These are phyloP conservation scores for Stagonosporopsis tanaceti DNA, from an alignment of 2,329 filamentous ascomycete genomes.

Conservation along the genomic window DNA sequence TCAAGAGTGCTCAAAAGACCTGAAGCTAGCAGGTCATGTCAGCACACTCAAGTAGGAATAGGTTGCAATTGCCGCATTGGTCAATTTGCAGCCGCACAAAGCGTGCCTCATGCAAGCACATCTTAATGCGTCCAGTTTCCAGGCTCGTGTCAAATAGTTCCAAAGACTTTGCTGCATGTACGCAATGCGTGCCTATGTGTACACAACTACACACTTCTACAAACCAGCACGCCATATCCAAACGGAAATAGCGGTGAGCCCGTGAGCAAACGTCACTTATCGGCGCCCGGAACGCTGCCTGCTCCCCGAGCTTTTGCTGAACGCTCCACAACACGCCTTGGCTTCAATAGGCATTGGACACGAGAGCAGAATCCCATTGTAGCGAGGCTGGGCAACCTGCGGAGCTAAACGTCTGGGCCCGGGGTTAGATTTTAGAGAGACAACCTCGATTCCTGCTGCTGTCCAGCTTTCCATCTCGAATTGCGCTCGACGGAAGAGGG, in stretches of 20 bases:
- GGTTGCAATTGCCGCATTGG: not conserved
- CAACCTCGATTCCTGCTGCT: slow-evolving; percentile 13
- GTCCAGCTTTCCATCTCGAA: slow-evolving; percentile 10
- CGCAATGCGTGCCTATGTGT: not conserved
- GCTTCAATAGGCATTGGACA: slow-evolving; percentile 28
- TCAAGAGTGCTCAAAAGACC: not conserved
- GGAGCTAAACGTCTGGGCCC: slow-evolving; percentile 28
- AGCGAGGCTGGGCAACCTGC: slow-evolving; percentile 30
- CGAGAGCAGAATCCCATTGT: slow-evolving; percentile 15
- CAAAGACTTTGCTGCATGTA: not conserved
- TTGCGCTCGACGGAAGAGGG: slow-evolving; percentile 13
- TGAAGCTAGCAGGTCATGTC: slow-evolving; percentile 6
- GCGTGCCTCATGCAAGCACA: slow-evolving; percentile 7
- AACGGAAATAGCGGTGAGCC: slow-evolving; percentile 36
- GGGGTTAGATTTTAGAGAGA: slow-evolving; percentile 9
- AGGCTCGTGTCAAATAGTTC: not conserved
- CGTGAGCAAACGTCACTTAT: slow-evolving; percentile 17
- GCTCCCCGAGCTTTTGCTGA: slow-evolving; percentile 8
- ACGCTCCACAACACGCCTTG: slow-evolving; percentile 24
- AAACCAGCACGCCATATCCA: slow-evolving; percentile 12
- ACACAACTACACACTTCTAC: not conserved
- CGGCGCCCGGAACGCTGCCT: slow-evolving; percentile 15
- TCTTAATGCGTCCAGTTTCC: not conserved
- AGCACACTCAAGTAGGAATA: slow-evolving; percentile 1
- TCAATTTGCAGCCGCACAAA: slow-evolving; percentile 6